Conservation (phyloP, 2,329 filamentous ascomycete species). For the Fusarium sulawesiense region DNA sequence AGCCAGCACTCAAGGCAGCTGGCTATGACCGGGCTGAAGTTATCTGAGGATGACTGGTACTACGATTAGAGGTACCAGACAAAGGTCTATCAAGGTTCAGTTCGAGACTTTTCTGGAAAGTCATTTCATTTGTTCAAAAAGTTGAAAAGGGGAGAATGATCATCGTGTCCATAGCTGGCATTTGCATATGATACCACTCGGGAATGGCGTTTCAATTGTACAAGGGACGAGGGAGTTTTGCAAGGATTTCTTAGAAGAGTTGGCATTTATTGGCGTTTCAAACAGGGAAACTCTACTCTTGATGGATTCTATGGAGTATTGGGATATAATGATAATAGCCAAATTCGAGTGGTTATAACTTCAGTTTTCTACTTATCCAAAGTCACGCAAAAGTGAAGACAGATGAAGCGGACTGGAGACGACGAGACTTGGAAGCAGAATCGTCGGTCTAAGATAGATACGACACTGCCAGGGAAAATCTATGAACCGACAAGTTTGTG, state of each 20-base stretch:
- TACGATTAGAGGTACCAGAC: neutral
- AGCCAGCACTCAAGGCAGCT: constrained; percentile 70
- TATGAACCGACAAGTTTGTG: neutral
- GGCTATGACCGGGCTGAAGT: constrained; percentile 90
- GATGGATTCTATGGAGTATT: neutral
- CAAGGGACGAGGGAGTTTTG: neutral
- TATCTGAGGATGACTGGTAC: constrained; percentile 56
- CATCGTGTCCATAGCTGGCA: neutral
- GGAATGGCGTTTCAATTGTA: constrained; percentile 10
- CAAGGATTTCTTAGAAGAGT: neutral
- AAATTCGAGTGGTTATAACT: constrained; percentile 19
- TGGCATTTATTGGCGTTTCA: constrained; percentile 1
- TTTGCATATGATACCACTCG: constrained; percentile 27
- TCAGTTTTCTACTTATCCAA: neutral
- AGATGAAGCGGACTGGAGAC: neutral
- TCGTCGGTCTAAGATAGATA: neutral
- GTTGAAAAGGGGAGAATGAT: neutral
- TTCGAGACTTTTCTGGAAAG: neutral
- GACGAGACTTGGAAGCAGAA: neutral
- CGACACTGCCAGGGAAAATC: neutral
- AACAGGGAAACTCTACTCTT: constrained; percentile 30
- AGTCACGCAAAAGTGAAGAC: neutral
- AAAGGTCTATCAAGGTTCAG: neutral
- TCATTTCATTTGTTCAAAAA: neutral
- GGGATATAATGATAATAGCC: neutral